Percentiles rank a stretch among this genome's conserved stretches.
Conservation (phyloP, 306 rosid genomes). For the Crotalaria pallida region DNA sequence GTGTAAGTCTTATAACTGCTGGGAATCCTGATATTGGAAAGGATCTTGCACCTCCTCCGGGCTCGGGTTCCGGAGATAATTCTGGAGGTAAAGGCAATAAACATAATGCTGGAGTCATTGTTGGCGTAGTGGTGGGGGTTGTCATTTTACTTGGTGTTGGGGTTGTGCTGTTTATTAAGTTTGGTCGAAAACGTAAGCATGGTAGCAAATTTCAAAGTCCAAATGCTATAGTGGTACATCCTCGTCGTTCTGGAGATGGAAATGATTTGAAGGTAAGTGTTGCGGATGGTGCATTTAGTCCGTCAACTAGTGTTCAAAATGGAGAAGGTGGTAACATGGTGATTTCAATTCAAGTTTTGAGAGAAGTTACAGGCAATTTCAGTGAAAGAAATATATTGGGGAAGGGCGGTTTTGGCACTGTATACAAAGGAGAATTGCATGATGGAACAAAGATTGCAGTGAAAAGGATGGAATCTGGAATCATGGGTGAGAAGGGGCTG, state of each 20-base stretch:
- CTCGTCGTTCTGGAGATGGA: constrained; percentile 56
- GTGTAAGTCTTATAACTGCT: constrained; percentile 26
- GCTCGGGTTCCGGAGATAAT: not conserved
- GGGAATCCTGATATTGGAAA: constrained; percentile 74
- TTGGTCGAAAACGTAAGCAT: constrained; percentile 28
- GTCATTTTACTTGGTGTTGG: constrained; percentile 27
- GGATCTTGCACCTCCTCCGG: constrained; percentile 29
- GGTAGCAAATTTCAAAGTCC: constrained; percentile 42
- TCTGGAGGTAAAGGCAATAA: constrained; percentile 27
- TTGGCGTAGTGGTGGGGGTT: constrained; percentile 43
- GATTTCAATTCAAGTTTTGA: constrained; percentile 72
- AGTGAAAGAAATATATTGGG: constrained; percentile 67
- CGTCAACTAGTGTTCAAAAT: constrained; percentile 34
- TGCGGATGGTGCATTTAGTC: constrained; percentile 26
- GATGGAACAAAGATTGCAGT: constrained; percentile 92
- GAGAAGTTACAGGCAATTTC: constrained; percentile 70
- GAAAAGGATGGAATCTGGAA: constrained; percentile 80
- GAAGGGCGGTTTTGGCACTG: constrained; percentile 86
- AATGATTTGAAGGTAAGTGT: constrained; percentile 48
- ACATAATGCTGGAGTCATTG: constrained; percentile 27
- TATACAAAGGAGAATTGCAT: constrained; percentile 74
- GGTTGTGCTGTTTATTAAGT: constrained; percentile 22
- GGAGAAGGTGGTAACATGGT: constrained; percentile 70
- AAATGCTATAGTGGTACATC: constrained; percentile 49
- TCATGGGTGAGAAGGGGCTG: constrained; percentile 65